phyloP scores from a whole-genome alignment of 306 rosid genomes.

The Medicago arabica region DNA sequence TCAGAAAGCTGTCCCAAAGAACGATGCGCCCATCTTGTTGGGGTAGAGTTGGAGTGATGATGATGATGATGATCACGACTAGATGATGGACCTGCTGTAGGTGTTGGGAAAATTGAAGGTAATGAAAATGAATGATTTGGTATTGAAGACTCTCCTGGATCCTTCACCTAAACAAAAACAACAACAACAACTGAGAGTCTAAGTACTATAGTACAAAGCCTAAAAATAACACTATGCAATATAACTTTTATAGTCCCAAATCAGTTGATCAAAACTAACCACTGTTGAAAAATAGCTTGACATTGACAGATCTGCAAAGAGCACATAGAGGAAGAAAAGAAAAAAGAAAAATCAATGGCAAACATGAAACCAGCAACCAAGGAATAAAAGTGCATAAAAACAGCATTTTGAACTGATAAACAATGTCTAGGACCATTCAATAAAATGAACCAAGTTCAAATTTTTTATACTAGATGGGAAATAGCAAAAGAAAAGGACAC shows the following conservation, averaged over 20 bases:
- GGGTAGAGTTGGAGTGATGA: conserved; percentile 61
- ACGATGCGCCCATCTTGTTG: conserved; percentile 72
- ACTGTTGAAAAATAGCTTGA: conserved; percentile 70
- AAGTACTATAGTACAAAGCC: conserved; percentile 23
- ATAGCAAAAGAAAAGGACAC: conserved; percentile 8
- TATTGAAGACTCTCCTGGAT: conserved; percentile 56
- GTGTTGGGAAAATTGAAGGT: conserved; percentile 63
- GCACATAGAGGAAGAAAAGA: conserved; percentile 40
- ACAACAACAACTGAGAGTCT: conserved; percentile 33
- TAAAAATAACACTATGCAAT: conserved; percentile 40
- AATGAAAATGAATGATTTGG: conserved; percentile 63
- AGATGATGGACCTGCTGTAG: conserved; percentile 59
- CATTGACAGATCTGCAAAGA: conserved; percentile 70
- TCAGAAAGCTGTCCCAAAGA: conserved; percentile 90
- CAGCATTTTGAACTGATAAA: conserved; percentile 13
- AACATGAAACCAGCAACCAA: conserved; percentile 28
- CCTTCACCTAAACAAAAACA: conserved; percentile 63
- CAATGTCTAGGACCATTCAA: conserved; percentile 34
- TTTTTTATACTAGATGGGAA: conserved; percentile 35
- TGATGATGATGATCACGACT: conserved; percentile 53
- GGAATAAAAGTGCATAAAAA: conserved; percentile 30
- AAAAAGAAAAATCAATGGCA: conserved; percentile 49
- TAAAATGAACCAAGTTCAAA: conserved; percentile 26
- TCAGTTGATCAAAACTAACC: conserved; percentile 58
- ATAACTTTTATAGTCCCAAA: conserved; percentile 38